Percentiles rank a stretch among this genome's conserved stretches.
Conservation (phyloP, 164 flowering plant species). For the Hamamelis virginiana region DNA sequence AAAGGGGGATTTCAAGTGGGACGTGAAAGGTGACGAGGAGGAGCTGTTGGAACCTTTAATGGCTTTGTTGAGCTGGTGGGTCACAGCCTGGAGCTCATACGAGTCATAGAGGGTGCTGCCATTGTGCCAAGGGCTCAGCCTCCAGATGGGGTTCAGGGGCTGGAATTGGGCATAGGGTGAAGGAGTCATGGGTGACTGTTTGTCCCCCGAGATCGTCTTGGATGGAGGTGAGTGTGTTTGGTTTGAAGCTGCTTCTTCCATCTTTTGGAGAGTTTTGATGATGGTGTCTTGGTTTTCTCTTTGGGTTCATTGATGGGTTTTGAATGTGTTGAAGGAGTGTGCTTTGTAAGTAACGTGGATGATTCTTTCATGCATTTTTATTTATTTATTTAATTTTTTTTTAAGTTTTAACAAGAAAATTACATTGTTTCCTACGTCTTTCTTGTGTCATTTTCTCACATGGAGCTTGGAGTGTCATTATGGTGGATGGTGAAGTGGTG, state of each 20-base stretch:
- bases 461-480: slow-evolving; percentile 5
- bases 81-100: slow-evolving; percentile 45
- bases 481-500: neutral
- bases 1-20: slow-evolving; percentile 27
- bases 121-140: slow-evolving; percentile 35
- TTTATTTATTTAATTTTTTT: too few relatives aligned
- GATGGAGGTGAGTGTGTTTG: neutral
- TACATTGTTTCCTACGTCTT: slow-evolving; percentile 17
- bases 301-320: neutral
- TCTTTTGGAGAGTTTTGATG: neutral
- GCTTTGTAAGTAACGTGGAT: slow-evolving; percentile 8
- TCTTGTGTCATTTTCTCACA: slow-evolving; percentile 9
- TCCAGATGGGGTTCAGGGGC: slow-evolving; percentile 28
- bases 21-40: slow-evolving; percentile 16
- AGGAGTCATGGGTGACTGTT: slow-evolving; percentile 6
- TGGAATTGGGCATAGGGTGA: slow-evolving; percentile 10
- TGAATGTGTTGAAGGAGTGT: neutral
- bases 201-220: slow-evolving; percentile 3
- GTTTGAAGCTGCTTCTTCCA: slow-evolving; percentile 1
- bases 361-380: neutral
- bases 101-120: slow-evolving; percentile 54
- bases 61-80: slow-evolving; percentile 46
- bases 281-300: neutral
- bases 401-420: neutral
- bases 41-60: slow-evolving; percentile 21